These are phyloP conservation scores for Cladorrhinum sp. DNA, from an alignment of 2,329 filamentous ascomycete genomes.

Conservation along the genomic window DNA sequence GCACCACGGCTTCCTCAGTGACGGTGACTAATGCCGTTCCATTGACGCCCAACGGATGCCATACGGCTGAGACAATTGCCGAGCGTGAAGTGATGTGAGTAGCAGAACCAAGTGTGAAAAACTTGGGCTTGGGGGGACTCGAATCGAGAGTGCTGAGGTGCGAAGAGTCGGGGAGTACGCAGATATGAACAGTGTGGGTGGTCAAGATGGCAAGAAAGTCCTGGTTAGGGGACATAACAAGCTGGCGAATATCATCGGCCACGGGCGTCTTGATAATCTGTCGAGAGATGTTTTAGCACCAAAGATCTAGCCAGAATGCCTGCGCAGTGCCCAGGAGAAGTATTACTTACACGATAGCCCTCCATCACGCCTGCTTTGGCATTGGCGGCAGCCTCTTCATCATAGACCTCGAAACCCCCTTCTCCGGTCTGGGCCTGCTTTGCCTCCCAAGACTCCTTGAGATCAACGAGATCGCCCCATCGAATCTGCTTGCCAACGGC, in stretches of 20 bases:
- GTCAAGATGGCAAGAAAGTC: constrained; percentile 84
- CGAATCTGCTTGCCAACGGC: constrained; percentile 86
- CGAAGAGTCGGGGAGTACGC: constrained; percentile 76
- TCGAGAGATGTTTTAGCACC: neutral
- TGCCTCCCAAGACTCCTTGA: constrained; percentile 64
- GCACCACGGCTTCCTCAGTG: constrained; percentile 81
- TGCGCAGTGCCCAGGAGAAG: constrained; percentile 7
- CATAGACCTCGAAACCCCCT: constrained; percentile 35
- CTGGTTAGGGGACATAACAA: constrained; percentile 77
- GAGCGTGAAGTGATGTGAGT: constrained; percentile 86
- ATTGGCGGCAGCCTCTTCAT: constrained; percentile 21
- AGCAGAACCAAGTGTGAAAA: constrained; percentile 87
- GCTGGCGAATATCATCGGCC: constrained; percentile 78
- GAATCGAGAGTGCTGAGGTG: constrained; percentile 69
- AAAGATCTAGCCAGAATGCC: neutral
- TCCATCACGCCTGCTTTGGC: constrained; percentile 36
- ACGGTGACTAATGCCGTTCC: constrained; percentile 83
- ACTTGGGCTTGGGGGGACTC: constrained; percentile 72
- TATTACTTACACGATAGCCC: constrained; percentile 46
- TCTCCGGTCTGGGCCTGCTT: constrained; percentile 31
- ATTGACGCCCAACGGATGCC: constrained; percentile 87
- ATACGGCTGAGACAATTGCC: constrained; percentile 75
- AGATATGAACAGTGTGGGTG: constrained; percentile 82
- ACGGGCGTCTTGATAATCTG: constrained; percentile 75
- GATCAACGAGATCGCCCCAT: constrained; percentile 79